Evolutionary conservation across 345 rosid genomes (phyloP).

Genomic region (Salix exigua): DNA sequence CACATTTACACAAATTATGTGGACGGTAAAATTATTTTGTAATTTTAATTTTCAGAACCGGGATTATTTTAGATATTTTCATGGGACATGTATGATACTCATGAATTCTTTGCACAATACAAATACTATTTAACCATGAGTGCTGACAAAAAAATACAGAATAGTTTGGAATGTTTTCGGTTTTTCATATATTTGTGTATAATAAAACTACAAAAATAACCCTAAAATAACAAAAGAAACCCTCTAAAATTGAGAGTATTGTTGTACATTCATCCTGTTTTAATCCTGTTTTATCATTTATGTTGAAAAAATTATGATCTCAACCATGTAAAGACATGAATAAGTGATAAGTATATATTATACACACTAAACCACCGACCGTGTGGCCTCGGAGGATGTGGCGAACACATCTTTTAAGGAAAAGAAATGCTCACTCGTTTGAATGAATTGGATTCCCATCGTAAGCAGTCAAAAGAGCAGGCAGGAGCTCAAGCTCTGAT

Average conservation of each 20-base stretch:
- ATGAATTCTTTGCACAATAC: no score
- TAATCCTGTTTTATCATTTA: no score
- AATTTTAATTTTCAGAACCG: no score
- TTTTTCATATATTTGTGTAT: no score
- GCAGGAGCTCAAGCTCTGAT: slow-evolving; percentile 3
- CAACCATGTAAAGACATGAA: not conserved
- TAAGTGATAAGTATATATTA: not conserved
- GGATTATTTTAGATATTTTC: no score
- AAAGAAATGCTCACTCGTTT: not conserved
- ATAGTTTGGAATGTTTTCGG: accelerated
- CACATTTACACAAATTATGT: accelerated
- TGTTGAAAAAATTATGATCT: no score
- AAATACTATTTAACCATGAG: no score
- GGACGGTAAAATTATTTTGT: no score
- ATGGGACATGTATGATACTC: no score
- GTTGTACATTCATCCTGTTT: accelerated
- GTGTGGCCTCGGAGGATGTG: slow-evolving; percentile 17
- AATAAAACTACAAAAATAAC: no score
- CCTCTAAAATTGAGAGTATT: accelerated
- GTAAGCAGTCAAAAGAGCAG: slow-evolving; percentile 19
- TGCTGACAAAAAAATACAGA: accelerated
- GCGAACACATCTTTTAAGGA: slow-evolving; percentile 34
- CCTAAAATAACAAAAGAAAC: no score
- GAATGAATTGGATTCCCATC: slow-evolving; percentile 31
- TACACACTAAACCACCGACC: slow-evolving; percentile 17